Evolutionary conservation across 352 stramenopile species (phyloP).

Genomic region (Pythium brachiatum): DNA sequence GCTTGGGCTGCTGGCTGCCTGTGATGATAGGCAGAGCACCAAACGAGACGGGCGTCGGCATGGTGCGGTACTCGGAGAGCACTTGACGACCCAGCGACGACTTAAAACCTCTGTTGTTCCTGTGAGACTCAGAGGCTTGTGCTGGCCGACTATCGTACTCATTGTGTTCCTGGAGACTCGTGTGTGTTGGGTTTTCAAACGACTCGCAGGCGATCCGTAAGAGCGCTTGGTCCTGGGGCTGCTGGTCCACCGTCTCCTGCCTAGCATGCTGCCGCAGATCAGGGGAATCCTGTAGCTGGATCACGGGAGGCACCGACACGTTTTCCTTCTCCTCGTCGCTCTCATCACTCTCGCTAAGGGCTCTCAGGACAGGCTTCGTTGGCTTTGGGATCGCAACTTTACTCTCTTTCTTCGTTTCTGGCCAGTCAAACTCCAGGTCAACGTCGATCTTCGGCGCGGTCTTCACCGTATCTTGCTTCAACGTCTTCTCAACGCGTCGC

Average conservation of each 20-base stretch:
- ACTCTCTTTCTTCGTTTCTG: not conserved
- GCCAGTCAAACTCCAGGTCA: conserved; percentile 17
- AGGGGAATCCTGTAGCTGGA: not conserved
- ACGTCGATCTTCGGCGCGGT: not conserved
- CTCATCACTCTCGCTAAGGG: not conserved
- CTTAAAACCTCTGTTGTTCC: not conserved
- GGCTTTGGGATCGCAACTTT: not conserved
- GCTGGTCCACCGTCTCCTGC: not conserved
- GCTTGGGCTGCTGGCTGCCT: conserved; percentile 14
- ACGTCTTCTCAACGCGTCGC: not conserved
- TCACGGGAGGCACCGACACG: no score
- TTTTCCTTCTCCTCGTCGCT: conserved; percentile 5
- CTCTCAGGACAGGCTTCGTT: not conserved
- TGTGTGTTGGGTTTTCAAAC: not conserved
- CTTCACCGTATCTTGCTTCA: not conserved
- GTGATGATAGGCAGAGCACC: conserved; percentile 27
- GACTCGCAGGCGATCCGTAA: conserved; percentile 10
- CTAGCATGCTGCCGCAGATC: not conserved
- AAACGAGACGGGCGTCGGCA: conserved; percentile 61
- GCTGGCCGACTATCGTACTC: not conserved
- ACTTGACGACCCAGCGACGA: conserved; percentile 68
- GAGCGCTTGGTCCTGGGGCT: not conserved
- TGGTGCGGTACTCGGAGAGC: conserved; percentile 67
- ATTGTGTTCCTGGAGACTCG: not conserved
- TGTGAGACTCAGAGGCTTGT: not conserved